Conservation (phyloP, 2,329 filamentous ascomycete genomes). For the Ascochyta fabae region DNA sequence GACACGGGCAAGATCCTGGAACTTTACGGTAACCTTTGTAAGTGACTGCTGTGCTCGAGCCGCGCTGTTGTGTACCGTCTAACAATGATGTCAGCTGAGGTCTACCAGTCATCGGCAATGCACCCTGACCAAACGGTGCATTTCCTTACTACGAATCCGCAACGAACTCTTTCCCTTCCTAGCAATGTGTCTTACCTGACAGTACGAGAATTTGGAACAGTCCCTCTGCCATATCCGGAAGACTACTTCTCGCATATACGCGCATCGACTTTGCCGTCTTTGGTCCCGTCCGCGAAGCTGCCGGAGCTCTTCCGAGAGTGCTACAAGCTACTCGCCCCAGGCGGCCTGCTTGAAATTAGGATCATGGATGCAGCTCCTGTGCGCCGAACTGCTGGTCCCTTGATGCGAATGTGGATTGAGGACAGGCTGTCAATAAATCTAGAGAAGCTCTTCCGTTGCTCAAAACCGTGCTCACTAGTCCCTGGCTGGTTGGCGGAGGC, state of each 20-base stretch:
- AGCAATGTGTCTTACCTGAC: slow-evolving; percentile 40
- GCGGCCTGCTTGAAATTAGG: slow-evolving; percentile 64
- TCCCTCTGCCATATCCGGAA: slow-evolving; percentile 59
- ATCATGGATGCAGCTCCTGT: slow-evolving; percentile 69
- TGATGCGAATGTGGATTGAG: slow-evolving; percentile 67
- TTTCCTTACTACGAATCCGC: slow-evolving; percentile 45
- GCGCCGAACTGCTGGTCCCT: slow-evolving; percentile 62
- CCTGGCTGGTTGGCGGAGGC: slow-evolving; percentile 66
- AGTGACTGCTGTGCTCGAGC: slow-evolving; percentile 30
- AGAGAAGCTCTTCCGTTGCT: slow-evolving; percentile 64
- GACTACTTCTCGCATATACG: slow-evolving; percentile 48
- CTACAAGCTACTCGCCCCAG: slow-evolving; percentile 61
- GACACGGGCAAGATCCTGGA: slow-evolving; percentile 47
- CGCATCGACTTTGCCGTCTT: slow-evolving; percentile 60
- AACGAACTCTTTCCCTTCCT: slow-evolving; percentile 43
- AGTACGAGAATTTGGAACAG: slow-evolving; percentile 44
- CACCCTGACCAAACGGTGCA: slow-evolving; percentile 47
- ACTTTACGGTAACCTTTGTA: slow-evolving; percentile 50
- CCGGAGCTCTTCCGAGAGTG: slow-evolving; percentile 64
- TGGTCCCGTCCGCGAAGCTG: slow-evolving; percentile 64
- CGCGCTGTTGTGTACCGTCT: slow-evolving; percentile 33
- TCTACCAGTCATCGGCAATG: slow-evolving; percentile 55
- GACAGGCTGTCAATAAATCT: slow-evolving; percentile 66
- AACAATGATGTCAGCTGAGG: slow-evolving; percentile 47
- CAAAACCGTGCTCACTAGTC: slow-evolving; percentile 64